A percentile compares a stretch with the other conserved stretches of the same genome.
These are phyloP conservation scores for Aspergillus baeticus DNA, from an alignment of 495 filamentous ascomycete species.

Conservation along the genomic window DNA sequence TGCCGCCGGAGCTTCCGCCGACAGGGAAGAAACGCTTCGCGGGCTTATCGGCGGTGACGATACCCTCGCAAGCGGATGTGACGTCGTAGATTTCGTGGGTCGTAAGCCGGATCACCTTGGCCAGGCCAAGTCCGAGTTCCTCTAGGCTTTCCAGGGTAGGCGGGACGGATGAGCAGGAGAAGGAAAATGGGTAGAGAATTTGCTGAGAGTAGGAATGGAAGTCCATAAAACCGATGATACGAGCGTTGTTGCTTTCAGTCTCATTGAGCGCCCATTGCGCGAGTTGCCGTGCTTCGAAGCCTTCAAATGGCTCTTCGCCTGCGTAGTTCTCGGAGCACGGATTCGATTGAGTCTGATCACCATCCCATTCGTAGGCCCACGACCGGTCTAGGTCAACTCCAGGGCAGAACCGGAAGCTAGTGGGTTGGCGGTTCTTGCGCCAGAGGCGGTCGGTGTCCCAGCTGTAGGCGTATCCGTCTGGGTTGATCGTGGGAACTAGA, in stretches of 20 bases:
- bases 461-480: conserved; percentile 90
- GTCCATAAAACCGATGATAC: conserved; percentile 83
- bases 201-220: conserved; percentile 96
- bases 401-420: conserved; percentile 76
- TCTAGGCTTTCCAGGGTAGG: conserved; percentile 88
- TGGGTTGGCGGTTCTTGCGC: conserved; percentile 92
- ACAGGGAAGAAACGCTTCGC: conserved; percentile 54
- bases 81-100: conserved; percentile 76
- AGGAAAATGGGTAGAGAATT: conserved; percentile 89
- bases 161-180: conserved; percentile 71
- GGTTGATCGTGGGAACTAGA: conserved; percentile 88
- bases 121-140: conserved; percentile 85
- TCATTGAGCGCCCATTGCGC: conserved; percentile 86
- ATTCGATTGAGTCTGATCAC: conserved; percentile 62
- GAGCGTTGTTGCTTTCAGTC: conserved; percentile 64
- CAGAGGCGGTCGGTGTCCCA: conserved; percentile 91
- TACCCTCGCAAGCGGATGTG: conserved; percentile 85
- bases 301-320: conserved; percentile 81
- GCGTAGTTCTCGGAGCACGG: conserved; percentile 93
- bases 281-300: conserved; percentile 69
- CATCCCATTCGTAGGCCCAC: conserved; percentile 84
- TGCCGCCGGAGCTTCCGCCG: conserved; percentile 63
- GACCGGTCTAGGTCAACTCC: conserved; percentile 88
- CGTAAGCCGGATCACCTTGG: conserved; percentile 79
- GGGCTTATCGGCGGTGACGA: conserved; percentile 39